These are phyloP conservation scores for Bipolaris cookei DNA, from an alignment of 2,329 filamentous ascomycete genomes.

Conservation along the genomic window DNA sequence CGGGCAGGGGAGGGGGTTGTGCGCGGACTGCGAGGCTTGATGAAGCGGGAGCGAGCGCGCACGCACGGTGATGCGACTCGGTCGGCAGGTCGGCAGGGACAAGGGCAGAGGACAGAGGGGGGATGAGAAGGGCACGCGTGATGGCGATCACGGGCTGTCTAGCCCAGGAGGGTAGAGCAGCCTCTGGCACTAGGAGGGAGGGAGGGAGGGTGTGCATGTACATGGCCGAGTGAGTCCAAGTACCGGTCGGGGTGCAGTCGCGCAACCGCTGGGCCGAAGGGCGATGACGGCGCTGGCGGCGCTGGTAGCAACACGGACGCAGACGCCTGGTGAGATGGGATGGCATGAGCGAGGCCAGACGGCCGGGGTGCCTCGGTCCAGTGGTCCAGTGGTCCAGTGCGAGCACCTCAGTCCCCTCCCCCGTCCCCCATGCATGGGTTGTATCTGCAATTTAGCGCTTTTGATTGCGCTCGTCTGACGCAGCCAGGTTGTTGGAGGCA, in stretches of 20 bases:
- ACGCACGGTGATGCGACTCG: constrained; percentile 37
- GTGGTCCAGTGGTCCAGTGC: too few relatives aligned
- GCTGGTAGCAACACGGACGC: constrained; percentile 4
- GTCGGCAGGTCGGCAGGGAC: constrained; percentile 22
- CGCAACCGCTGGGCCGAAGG: neutral
- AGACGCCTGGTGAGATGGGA: too few relatives aligned
- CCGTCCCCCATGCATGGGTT: constrained; percentile 7
- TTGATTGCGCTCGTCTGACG: constrained; percentile 36
- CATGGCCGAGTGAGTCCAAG: neutral
- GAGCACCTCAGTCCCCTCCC: too few relatives aligned
- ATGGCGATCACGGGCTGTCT: constrained; percentile 40
- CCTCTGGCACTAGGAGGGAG: neutral
- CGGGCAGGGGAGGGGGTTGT: constrained; percentile 23
- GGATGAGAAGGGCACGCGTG: constrained; percentile 31
- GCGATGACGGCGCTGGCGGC: neutral
- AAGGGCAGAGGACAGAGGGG: neutral
- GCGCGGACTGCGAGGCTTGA: constrained; percentile 41
- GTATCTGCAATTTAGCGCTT: constrained; percentile 26
- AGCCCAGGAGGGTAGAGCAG: constrained; percentile 19
- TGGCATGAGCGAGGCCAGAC: too few relatives aligned
- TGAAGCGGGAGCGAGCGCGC: constrained; percentile 41
- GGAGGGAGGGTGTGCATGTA: neutral
- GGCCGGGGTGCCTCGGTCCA: constrained; percentile 24
- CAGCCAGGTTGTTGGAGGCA: constrained; percentile 14
- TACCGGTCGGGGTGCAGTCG: constrained; percentile 1